phyloP scores from a whole-genome alignment of 192 early-diverging fungal genomes.

The Linnemannia zychae region DNA sequence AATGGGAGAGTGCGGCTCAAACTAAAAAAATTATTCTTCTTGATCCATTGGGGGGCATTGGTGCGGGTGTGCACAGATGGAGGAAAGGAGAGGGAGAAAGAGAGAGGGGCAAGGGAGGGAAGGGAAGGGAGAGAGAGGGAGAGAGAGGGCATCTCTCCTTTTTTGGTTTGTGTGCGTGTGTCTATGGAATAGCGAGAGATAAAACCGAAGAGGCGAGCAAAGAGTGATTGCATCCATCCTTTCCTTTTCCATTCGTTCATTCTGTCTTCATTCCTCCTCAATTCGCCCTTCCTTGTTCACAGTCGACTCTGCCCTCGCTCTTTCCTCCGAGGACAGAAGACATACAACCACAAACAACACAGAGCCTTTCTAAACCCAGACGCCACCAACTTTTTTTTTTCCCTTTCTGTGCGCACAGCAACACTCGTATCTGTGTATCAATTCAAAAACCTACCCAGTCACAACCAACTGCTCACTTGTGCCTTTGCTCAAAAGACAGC shows the following conservation, averaged over 20 bases:
- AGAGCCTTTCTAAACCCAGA: neutral
- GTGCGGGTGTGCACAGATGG: neutral
- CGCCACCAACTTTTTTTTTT: conserved; percentile 1
- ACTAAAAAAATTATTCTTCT: neutral
- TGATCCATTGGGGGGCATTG: neutral
- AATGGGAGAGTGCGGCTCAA: neutral
- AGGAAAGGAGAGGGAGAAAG: neutral
- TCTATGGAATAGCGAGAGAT: neutral
- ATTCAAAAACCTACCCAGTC: neutral
- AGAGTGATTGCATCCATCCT: neutral
- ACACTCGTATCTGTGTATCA: neutral
- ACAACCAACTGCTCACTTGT: neutral
- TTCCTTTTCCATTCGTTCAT: neutral
- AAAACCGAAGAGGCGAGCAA: neutral
- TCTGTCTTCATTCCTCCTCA: neutral
- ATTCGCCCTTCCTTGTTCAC: neutral
- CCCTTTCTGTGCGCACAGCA: conserved; percentile 1
- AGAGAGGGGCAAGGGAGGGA: neutral
- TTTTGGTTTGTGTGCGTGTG: neutral
- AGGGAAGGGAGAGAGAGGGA: neutral
- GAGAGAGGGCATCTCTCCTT: neutral
- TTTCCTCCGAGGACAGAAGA: too few species aligned
- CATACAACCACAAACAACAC: too few species aligned
- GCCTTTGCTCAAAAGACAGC: neutral
- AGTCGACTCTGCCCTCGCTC: too few species aligned